Conservation (phyloP, 1,284 basidiomycete species). For the Sporisorium reilianum region DNA sequence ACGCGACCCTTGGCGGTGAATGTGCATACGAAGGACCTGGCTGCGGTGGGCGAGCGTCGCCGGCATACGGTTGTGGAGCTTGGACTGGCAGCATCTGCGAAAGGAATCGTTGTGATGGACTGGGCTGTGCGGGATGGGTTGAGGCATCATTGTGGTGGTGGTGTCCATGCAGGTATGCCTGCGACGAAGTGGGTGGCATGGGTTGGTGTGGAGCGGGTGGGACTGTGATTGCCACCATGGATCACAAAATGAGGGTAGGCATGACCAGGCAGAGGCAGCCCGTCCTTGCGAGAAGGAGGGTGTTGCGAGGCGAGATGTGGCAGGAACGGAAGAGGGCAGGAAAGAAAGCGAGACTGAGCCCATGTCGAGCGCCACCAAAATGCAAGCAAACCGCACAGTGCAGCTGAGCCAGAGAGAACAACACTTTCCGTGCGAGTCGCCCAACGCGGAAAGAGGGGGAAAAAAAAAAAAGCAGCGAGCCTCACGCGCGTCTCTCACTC, state of each 20-base stretch:
- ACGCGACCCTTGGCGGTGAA: background rate
- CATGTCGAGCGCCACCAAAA: constrained; percentile 8
- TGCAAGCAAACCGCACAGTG: too few species aligned
- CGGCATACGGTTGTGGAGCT: background rate
- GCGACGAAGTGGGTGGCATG: constrained; percentile 18
- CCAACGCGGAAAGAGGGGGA: constrained; percentile 21
- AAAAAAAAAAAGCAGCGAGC: background rate
- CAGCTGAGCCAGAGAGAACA: constrained; percentile 10
- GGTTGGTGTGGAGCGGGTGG: background rate
- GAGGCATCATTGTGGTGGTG: constrained; percentile 2
- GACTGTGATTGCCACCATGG: constrained; percentile 6
- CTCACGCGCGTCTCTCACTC: too few species aligned
- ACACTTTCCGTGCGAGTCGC: constrained; percentile 30
- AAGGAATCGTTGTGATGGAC: constrained; percentile 28
- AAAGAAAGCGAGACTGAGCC: background rate
- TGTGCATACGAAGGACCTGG: background rate
- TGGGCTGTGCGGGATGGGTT: background rate
- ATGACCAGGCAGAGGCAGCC: constrained; percentile 10
- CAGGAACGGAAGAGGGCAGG: background rate
- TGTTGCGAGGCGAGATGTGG: background rate
- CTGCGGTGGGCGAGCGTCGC: too few species aligned
- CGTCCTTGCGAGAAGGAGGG: background rate
- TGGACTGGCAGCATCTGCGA: constrained; percentile 25
- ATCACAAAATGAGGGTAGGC: constrained; percentile 2
- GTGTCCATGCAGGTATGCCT: constrained; percentile 4